Conservation (phyloP, 2,329 filamentous ascomycete species). For the Neopestalotiopsis clavispora region DNA sequence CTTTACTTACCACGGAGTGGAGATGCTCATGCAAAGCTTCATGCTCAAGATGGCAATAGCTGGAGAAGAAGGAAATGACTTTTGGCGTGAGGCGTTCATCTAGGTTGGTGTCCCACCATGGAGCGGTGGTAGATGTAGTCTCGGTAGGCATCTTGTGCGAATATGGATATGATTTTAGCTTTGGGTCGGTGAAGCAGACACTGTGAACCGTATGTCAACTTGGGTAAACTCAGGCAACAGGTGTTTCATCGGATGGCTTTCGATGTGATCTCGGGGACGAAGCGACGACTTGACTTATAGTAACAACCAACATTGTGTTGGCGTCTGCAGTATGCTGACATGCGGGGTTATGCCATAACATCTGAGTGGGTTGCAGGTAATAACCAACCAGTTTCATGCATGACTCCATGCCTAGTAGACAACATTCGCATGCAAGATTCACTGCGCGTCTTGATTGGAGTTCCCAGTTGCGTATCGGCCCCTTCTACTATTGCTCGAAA, state of each 20-base stretch:
- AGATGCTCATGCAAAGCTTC: not conserved
- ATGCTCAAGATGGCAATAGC: slow-evolving; percentile 4
- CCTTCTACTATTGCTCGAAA: no score
- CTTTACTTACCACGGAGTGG: not conserved
- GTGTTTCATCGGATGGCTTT: not conserved
- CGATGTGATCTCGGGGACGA: not conserved
- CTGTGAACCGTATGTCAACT: no score
- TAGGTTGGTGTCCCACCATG: slow-evolving; percentile 9
- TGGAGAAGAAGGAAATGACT: slow-evolving; percentile 4
- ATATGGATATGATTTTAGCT: not conserved
- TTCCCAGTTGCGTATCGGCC: not conserved
- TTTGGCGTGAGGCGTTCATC: slow-evolving; percentile 1
- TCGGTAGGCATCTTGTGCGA: not conserved
- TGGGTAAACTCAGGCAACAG: not conserved
- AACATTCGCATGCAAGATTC: not conserved
- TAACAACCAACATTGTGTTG: not conserved
- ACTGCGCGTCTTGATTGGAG: not conserved
- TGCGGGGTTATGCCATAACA: not conserved
- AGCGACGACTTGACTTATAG: not conserved
- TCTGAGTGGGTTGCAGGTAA: not conserved
- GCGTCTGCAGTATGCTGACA: not conserved
- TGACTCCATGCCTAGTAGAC: not conserved
- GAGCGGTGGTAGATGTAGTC: not conserved
- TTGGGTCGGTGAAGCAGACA: not conserved
- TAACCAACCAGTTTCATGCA: not conserved